Evolutionary conservation across 257 asterid species (phyloP).

Genomic region (Cinchona pubescens): DNA sequence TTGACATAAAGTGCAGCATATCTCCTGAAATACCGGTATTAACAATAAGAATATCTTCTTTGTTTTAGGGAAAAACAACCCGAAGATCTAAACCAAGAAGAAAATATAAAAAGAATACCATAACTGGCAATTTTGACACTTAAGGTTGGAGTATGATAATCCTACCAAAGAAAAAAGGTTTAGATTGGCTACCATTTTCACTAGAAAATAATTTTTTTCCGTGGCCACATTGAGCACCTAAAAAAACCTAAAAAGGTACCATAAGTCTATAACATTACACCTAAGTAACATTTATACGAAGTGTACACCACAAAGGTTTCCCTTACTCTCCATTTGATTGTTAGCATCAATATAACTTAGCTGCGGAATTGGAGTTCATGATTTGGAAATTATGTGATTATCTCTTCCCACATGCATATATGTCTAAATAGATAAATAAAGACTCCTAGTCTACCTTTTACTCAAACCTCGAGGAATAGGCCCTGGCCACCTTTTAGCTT

Average conservation of each 20-base stretch:
- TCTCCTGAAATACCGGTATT: constrained; percentile 51
- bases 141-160: background rate
- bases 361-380: too few relatives aligned
- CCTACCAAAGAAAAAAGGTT: background rate
- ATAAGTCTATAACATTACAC: too few relatives aligned
- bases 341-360: too few relatives aligned
- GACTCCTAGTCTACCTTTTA: constrained; percentile 46
- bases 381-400: background rate
- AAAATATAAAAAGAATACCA: background rate
- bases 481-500: constrained; percentile 65
- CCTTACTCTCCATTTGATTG: background rate
- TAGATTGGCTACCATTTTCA: background rate
- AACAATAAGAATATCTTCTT: constrained; percentile 14
- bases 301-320: too few relatives aligned
- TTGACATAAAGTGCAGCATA: constrained; percentile 54
- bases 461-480: constrained; percentile 68
- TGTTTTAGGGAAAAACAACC: background rate
- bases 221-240: background rate
- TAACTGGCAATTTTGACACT: background rate
- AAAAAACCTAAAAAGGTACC: too few relatives aligned
- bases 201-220: background rate
- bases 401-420: background rate
- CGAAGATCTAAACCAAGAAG: background rate
- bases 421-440: background rate
- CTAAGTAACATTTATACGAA: too few relatives aligned